A percentile compares a stretch with the other conserved stretches of the same genome.
Conservation (phyloP, 345 rosid species). For the Rubroshorea leprosula region DNA sequence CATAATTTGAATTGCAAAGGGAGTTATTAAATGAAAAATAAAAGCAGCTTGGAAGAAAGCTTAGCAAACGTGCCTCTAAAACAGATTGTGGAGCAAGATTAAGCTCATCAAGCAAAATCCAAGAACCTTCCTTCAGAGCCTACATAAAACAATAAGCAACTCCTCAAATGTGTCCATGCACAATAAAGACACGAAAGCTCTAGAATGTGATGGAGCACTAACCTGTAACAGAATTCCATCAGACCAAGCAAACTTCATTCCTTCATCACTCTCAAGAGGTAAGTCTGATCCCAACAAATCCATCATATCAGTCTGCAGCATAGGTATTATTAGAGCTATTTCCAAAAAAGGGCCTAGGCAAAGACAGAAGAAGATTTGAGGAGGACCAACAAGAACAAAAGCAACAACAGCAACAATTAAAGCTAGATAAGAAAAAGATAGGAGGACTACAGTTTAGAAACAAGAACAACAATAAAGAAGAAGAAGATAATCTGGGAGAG, state of each 20-base stretch:
- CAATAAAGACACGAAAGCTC: constrained; percentile 8
- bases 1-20: not conserved
- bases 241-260: constrained; percentile 93
- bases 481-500: too few species aligned
- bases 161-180: not conserved
- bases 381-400: too few species aligned
- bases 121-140: constrained; percentile 94
- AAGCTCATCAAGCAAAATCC: constrained; percentile 96
- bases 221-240: constrained; percentile 96
- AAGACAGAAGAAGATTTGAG: constrained; percentile 6
- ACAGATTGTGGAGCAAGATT: constrained; percentile 99
- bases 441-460: too few species aligned
- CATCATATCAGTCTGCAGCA: constrained; percentile 93
- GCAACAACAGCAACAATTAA: too few species aligned
- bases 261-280: constrained; percentile 80
- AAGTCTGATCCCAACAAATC: constrained; percentile 95
- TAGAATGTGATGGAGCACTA: not conserved
- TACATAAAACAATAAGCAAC: constrained; percentile 21
- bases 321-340: constrained; percentile 18
- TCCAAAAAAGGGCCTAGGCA: not conserved
- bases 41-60: not conserved
- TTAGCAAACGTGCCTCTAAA: constrained; percentile 49
- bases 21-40: not conserved
- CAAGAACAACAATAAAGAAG: too few species aligned
- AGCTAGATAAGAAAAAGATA: too few species aligned